Evolutionary conservation across 176 grass and related monocot genomes (phyloP).

Genomic region (Rhynchospora tenuis): DNA sequence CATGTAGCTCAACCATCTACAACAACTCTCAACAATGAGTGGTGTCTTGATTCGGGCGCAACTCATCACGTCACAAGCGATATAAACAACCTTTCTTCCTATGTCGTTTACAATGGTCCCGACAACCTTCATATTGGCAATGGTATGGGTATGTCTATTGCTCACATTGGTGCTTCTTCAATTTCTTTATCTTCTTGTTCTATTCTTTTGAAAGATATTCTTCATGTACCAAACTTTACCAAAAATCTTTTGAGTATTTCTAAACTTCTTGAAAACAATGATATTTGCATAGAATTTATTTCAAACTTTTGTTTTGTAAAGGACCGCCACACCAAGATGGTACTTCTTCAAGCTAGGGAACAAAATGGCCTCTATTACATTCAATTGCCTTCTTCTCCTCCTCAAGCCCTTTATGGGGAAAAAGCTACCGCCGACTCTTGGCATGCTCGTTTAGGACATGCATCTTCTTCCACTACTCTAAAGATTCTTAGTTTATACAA

Average conservation of each 20-base stretch:
- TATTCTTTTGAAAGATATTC: rapidly evolving
- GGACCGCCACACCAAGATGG: not conserved
- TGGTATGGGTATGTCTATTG: not conserved
- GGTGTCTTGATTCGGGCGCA: not conserved
- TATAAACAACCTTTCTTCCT: not conserved
- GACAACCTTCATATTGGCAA: not conserved
- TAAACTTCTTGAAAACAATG: not conserved
- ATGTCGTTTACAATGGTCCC: not conserved
- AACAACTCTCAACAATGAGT: rapidly evolving
- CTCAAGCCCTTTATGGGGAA: not conserved
- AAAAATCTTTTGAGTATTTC: not conserved
- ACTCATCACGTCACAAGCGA: not conserved
- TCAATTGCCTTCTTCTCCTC: not conserved
- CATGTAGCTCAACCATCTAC: not conserved
- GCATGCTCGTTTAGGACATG: not conserved
- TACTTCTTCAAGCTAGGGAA: not conserved
- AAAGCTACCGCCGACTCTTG: not conserved
- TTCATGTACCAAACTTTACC: not conserved
- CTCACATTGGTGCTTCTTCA: not conserved
- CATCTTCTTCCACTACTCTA: not conserved
- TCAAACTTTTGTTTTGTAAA: not conserved
- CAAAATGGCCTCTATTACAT: not conserved
- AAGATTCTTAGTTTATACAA: not conserved
- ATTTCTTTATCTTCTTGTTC: rapidly evolving
- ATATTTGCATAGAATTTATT: not conserved